Conservation (phyloP, 176 grass and related monocot species). For the Phragmites australis region DNA sequence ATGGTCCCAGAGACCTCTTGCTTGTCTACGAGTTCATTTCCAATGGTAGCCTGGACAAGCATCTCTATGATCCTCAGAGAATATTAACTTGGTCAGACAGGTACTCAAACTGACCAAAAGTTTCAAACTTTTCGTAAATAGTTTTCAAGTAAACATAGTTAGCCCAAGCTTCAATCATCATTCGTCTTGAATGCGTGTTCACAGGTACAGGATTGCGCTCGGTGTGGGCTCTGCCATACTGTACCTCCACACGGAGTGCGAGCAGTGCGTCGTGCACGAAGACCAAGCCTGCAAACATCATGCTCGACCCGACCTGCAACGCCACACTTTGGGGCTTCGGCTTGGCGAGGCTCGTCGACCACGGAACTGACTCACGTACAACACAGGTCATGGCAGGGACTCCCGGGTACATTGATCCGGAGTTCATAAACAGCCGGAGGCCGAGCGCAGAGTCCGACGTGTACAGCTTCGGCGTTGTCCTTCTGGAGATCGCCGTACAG, state of each 20-base stretch:
- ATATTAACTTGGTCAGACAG: not conserved
- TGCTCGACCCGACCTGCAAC: not conserved
- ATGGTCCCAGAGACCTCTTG: not conserved
- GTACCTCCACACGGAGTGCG: not conserved
- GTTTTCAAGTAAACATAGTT: too few species aligned
- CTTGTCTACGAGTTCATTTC: slow-evolving; percentile 20
- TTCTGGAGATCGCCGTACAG: not conserved
- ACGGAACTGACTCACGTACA: not conserved
- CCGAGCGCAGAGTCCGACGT: slow-evolving; percentile 8
- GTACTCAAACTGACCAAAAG: not conserved
- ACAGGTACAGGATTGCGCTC: not conserved
- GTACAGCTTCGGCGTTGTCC: slow-evolving; percentile 43
- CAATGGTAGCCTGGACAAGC: slow-evolving; percentile 45
- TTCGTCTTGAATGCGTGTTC: too few species aligned
- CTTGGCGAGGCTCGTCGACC: not conserved
- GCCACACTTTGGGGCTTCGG: slow-evolving; percentile 15
- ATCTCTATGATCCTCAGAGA: not conserved
- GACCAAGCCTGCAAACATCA: slow-evolving; percentile 22
- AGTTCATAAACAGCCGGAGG: not conserved
- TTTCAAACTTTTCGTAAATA: not conserved
- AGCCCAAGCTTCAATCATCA: not conserved
- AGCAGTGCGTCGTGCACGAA: not conserved
- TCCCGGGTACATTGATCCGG: not conserved
- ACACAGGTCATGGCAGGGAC: slow-evolving; percentile 2
- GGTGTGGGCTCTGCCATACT: not conserved